Conservation (phyloP, 257 asterid species). For the Fraxinus americana region DNA sequence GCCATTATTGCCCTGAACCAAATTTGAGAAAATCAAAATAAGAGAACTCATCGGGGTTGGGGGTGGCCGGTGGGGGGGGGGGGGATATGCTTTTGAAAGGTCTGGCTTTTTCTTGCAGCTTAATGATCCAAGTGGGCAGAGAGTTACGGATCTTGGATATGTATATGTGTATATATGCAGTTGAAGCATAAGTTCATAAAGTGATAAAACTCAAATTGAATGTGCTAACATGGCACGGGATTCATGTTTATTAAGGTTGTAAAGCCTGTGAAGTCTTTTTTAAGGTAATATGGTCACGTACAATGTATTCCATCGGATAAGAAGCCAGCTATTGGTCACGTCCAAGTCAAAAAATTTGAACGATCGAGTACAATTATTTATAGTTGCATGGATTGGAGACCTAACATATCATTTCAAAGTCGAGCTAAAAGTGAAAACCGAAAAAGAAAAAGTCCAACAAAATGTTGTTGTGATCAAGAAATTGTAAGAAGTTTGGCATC, state of each 20-base stretch:
- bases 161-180: too few species aligned
- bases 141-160: not conserved
- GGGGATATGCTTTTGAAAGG: not conserved
- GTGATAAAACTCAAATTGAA: too few species aligned
- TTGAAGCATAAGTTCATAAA: too few species aligned
- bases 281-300: not conserved
- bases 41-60: not conserved
- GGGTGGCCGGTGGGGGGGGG: too few species aligned
- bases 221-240: constrained; percentile 25
- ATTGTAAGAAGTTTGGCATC: not conserved
- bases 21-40: not conserved
- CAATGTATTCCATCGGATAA: not conserved
- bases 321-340: too few species aligned
- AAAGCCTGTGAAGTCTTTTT: not conserved
- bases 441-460: too few species aligned
- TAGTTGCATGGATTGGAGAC: too few species aligned
- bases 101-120: not conserved
- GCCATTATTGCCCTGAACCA: not conserved
- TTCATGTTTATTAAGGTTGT: constrained; percentile 10
- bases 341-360: too few species aligned
- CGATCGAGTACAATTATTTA: too few species aligned
- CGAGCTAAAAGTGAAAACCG: not conserved
- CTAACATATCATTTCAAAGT: not conserved
- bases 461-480: too few species aligned
- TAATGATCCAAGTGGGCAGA: not conserved